phyloP scores from a whole-genome alignment of 2,329 filamentous ascomycete genomes.

The Metarhizium guizhouense region DNA sequence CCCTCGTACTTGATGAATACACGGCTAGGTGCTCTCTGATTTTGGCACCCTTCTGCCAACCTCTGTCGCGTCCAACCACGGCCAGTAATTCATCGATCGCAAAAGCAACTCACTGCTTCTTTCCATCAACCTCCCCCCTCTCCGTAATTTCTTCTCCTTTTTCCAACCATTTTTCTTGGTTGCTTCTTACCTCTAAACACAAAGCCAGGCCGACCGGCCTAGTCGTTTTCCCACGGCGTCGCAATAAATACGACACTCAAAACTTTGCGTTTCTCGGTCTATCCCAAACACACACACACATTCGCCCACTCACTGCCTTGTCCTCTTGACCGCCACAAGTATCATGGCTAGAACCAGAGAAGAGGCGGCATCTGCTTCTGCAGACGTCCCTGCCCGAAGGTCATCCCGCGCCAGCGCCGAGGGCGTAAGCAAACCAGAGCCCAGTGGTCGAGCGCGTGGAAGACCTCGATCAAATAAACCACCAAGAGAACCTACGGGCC shows the following conservation, averaged over 20 bases:
- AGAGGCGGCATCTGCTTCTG: constrained; percentile 10
- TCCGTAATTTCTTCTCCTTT: neutral
- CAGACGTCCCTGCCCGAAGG: constrained; percentile 5
- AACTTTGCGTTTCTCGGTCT: neutral
- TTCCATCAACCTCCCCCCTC: neutral
- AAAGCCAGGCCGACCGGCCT: neutral
- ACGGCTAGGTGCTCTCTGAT: too few species aligned
- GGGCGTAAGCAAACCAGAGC: constrained; percentile 27
- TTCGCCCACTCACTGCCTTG: neutral
- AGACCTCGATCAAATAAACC: constrained; percentile 29
- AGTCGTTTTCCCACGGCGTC: neutral
- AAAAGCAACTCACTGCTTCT: neutral
- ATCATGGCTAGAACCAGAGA: constrained; percentile 25
- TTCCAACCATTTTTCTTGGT: neutral
- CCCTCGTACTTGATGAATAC: too few species aligned
- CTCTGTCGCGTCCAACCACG: neutral
- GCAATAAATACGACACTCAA: neutral
- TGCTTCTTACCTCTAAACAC: neutral
- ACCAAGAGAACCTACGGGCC: constrained; percentile 27
- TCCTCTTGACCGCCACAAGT: neutral
- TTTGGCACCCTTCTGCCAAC: too few species aligned
- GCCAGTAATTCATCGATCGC: neutral
- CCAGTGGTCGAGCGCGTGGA: constrained; percentile 33
- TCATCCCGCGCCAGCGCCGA: constrained; percentile 28
- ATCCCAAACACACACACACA: neutral